Percentiles rank a stretch among this genome's conserved stretches.
Conservation (phyloP, 2,329 filamentous ascomycete species). For the Ophiosphaerella herpotricha region DNA sequence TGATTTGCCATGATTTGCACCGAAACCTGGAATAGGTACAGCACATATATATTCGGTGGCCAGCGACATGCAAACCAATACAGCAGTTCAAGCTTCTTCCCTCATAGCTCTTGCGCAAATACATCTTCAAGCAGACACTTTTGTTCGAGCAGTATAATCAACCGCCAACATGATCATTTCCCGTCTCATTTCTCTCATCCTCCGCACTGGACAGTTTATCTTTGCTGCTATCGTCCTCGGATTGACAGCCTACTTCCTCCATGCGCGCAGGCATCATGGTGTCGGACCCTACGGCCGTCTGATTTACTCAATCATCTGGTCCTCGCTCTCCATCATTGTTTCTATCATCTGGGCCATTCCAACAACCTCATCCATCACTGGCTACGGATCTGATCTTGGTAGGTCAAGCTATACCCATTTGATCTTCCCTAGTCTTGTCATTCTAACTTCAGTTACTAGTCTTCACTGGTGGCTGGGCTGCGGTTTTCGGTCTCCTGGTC, state of each 20-base stretch:
- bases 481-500: constrained; percentile 48
- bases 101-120: neutral
- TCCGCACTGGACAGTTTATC: constrained; percentile 67
- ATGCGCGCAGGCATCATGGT: constrained; percentile 43
- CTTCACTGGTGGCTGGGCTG: constrained; percentile 71
- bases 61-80: neutral
- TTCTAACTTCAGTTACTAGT: constrained; percentile 38
- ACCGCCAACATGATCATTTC: constrained; percentile 38
- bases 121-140: neutral
- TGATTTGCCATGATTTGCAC: constrained; percentile 1
- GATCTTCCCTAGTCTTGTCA: too few relatives aligned
- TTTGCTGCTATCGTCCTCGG: constrained; percentile 65
- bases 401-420: neutral
- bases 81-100: neutral
- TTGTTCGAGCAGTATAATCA: neutral
- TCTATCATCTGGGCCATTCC: constrained; percentile 74
- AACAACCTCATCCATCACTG: constrained; percentile 67
- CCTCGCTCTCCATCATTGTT: constrained; percentile 70
- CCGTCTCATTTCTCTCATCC: constrained; percentile 60
- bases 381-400: constrained; percentile 70
- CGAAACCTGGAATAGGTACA: neutral
- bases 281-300: constrained; percentile 65
- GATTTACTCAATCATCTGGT: constrained; percentile 76
- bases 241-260: constrained; percentile 29
- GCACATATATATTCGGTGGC: constrained; percentile 2